A percentile compares a stretch with the other conserved stretches of the same genome.
phyloP scores from a whole-genome alignment of 805 yeast genomes.

The Torulaspora indica region DNA sequence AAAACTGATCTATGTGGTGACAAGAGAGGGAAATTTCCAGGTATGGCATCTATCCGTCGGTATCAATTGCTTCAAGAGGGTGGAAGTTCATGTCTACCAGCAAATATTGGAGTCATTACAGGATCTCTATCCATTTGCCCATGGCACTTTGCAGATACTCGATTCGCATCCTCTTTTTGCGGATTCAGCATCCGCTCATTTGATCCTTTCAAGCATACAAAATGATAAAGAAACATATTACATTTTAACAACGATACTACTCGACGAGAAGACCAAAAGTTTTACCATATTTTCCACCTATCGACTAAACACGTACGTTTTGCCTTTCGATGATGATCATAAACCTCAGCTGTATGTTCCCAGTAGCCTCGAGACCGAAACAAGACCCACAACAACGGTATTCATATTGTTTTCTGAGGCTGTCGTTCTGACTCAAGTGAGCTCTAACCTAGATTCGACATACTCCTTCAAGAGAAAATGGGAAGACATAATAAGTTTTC shows the following conservation, averaged over 20 bases:
- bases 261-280: conserved; percentile 44
- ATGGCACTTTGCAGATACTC: conserved; percentile 48
- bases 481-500: conserved; percentile 74
- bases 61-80: conserved; percentile 36
- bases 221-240: conserved; percentile 38
- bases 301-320: conserved; percentile 49
- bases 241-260: conserved; percentile 50
- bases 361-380: conserved; percentile 39
- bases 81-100: conserved; percentile 37
- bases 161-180: conserved; percentile 54
- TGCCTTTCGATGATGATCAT: conserved; percentile 16
- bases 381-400: conserved; percentile 39
- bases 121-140: conserved; percentile 50
- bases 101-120: conserved; percentile 40
- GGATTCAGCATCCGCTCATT: conserved; percentile 39
- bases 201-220: conserved; percentile 47
- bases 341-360: conserved; percentile 55
- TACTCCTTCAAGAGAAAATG: conserved; percentile 48
- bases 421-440: conserved; percentile 61
- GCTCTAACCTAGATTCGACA: conserved; percentile 36
- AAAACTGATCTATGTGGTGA: conserved; percentile 40
- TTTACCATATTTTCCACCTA: conserved; percentile 60
- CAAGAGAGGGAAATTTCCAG: conserved; percentile 44
- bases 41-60: conserved; percentile 47
- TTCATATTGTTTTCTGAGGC: conserved; percentile 57